Evolutionary conservation across 352 stramenopile genomes (phyloP), one percentile per base, ranked within the genome.

Genomic region (Phytophthora quininea): DNA sequence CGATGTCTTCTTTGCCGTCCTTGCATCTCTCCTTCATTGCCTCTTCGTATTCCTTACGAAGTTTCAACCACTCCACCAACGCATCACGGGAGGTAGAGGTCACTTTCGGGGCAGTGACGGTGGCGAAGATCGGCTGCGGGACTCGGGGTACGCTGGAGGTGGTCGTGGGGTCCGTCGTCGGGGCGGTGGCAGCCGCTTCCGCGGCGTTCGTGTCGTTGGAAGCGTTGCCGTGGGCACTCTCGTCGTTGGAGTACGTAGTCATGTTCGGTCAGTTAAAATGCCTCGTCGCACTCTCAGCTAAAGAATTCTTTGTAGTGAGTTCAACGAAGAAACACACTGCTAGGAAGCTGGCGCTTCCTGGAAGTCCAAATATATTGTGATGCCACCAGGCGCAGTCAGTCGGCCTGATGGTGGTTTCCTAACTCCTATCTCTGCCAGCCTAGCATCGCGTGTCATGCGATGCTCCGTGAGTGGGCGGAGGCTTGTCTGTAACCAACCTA

Each of bases 31-130:
- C 55, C 9, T 53, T 62, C 40, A 31, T 58, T 27, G 58, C 49
- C 3, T 65, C 37, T 47, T 57, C 58, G 32, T 65, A 65, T 38
- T 65, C 49, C 27, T 52, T 45, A 15, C 58, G 58, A 1, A 57
- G 47, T 29, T 65, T 65, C 38, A 58, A 27, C 58, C 58, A 65
- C 27, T 65, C 48, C n/a, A 65, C 19, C 30, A 65, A 24, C 11
- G 12, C 58, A 14, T 65, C 38, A 29, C 49, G 24, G 8, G 58
- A 46, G 11, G 42, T 58, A 11, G 58, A 58, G 2, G 37, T 45
- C 37, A 65, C 49, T 31, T 35, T 58, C n/a, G 58, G 58, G 5
- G 58, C 37, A 3, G 38, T 14, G 3, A 65, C 30, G n/a, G 46
- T 19, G 11, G 48, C 37, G 35, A 58, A 57, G 8, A 65, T 58